A percentile compares a stretch with the other conserved stretches of the same genome.
phyloP scores from a whole-genome alignment of 305 asterid genomes.

The Plantago coronopus region DNA sequence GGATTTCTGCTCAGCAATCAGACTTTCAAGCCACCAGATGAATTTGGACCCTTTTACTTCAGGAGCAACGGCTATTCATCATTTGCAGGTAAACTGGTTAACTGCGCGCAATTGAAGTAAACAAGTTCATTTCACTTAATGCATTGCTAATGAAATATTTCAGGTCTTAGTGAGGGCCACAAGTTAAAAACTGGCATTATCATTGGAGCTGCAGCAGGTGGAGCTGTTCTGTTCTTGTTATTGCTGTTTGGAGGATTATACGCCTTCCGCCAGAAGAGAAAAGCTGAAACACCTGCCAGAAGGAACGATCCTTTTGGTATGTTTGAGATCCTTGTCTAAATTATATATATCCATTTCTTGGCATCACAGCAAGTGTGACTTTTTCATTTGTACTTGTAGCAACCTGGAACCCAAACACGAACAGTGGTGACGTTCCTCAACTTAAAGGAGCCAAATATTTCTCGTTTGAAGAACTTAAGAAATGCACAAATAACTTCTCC shows the following conservation, averaged over 20 bases:
- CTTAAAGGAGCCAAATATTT: slow-evolving; percentile 48
- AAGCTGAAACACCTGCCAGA: slow-evolving; percentile 57
- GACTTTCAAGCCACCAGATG: slow-evolving; percentile 61
- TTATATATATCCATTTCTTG: slow-evolving; percentile 7
- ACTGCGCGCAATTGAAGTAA: neutral
- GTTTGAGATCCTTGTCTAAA: slow-evolving; percentile 16
- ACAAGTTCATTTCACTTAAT: neutral
- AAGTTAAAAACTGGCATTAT: slow-evolving; percentile 40
- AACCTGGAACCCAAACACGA: slow-evolving; percentile 40
- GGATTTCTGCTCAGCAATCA: slow-evolving; percentile 67
- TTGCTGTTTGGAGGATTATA: slow-evolving; percentile 52
- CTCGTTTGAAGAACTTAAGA: slow-evolving; percentile 54
- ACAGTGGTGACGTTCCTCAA: slow-evolving; percentile 56
- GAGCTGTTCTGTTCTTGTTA: slow-evolving; percentile 41
- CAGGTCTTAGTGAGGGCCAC: slow-evolving; percentile 28
- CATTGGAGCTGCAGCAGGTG: slow-evolving; percentile 70
- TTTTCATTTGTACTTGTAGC: slow-evolving; percentile 34
- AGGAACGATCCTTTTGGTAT: slow-evolving; percentile 74
- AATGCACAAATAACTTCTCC: slow-evolving; percentile 46
- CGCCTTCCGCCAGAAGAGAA: slow-evolving; percentile 56
- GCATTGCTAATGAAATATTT: slow-evolving; percentile 3
- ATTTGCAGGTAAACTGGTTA: slow-evolving; percentile 45
- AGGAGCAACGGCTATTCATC: slow-evolving; percentile 32
- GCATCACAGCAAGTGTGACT: slow-evolving; percentile 7
- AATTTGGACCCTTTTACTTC: slow-evolving; percentile 65